Percentiles rank a stretch among this genome's conserved stretches.
Conservation (phyloP, 106 monocot species). For the Alisma plantagoaquatica region DNA sequence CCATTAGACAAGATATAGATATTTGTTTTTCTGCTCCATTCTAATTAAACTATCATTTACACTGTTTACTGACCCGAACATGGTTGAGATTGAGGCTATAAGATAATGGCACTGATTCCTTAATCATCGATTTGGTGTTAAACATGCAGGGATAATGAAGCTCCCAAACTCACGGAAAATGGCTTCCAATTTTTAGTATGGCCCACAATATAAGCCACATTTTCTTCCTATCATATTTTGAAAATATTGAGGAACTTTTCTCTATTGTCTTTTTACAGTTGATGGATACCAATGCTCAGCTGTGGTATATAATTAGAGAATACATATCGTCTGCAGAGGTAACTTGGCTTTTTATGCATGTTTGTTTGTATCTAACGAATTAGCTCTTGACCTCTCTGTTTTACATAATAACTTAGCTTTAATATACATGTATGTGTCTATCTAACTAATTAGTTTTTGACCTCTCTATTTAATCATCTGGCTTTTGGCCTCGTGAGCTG, state of each 20-base stretch:
- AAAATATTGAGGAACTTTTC: slow-evolving; percentile 13
- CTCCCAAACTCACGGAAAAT: slow-evolving; percentile 80
- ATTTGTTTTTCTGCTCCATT: neutral
- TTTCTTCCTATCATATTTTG: neutral
- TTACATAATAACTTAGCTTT: neutral
- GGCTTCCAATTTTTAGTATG: slow-evolving; percentile 96
- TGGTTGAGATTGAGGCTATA: too few relatives aligned
- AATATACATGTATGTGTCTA: too few relatives aligned
- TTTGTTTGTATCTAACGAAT: neutral
- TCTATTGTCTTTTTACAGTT: slow-evolving; percentile 36
- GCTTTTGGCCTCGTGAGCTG: too few relatives aligned
- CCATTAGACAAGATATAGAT: neutral
- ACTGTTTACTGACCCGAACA: too few relatives aligned
- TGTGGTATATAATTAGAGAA: slow-evolving; percentile 98
- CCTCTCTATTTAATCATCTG: too few relatives aligned
- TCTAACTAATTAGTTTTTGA: too few relatives aligned
- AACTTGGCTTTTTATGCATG: slow-evolving; percentile 9
- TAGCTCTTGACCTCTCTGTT: neutral
- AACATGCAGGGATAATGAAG: slow-evolving; percentile 75
- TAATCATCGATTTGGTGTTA: neutral
- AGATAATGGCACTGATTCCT: neutral
- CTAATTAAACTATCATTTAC: too few relatives aligned
- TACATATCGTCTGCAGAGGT: slow-evolving; percentile 95
- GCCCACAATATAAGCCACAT: neutral
- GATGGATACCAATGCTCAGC: slow-evolving; percentile 97